Evolutionary conservation across 108 stramenopile species (phyloP).

Genomic region (Pseudonitzschia pungens): DNA sequence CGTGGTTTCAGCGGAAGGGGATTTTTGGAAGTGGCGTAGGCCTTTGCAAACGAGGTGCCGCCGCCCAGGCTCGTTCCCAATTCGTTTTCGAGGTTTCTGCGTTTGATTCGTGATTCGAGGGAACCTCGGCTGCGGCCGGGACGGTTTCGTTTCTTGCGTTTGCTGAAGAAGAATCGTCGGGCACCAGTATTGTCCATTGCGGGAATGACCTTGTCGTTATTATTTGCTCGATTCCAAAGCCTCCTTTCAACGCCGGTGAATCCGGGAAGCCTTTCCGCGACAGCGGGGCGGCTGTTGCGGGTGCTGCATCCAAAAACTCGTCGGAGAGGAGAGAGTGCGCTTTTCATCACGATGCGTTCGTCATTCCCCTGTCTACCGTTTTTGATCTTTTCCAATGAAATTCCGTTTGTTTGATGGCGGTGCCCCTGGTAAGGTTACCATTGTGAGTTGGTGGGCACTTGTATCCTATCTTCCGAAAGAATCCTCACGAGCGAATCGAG

Average conservation of each 20-base stretch:
- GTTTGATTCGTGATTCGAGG: slow-evolving; percentile 2
- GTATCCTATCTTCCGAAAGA: too few species aligned
- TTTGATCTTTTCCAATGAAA: too few species aligned
- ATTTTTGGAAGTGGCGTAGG: not conserved
- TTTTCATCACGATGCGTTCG: not conserved
- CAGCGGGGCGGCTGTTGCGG: not conserved
- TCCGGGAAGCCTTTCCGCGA: not conserved
- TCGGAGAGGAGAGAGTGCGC: not conserved
- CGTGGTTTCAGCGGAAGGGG: not conserved
- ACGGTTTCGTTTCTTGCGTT: not conserved
- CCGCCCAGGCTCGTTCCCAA: not conserved
- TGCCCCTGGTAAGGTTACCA: too few species aligned
- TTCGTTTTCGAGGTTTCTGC: not conserved
- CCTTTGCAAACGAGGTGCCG: not conserved
- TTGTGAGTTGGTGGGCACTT: too few species aligned
- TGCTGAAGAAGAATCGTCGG: slow-evolving; percentile 4
- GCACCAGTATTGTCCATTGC: not conserved
- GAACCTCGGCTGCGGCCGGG: not conserved
- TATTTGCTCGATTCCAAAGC: not conserved
- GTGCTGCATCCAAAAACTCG: not conserved
- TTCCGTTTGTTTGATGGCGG: too few species aligned
- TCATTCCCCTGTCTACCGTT: too few species aligned
- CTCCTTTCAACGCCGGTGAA: not conserved
- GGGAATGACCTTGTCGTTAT: too few species aligned
- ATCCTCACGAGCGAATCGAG: too few species aligned